Base-by-base conservation (phyloP, 768 basidiomycete species). In the Gloeostereum incarnatum region DNA sequence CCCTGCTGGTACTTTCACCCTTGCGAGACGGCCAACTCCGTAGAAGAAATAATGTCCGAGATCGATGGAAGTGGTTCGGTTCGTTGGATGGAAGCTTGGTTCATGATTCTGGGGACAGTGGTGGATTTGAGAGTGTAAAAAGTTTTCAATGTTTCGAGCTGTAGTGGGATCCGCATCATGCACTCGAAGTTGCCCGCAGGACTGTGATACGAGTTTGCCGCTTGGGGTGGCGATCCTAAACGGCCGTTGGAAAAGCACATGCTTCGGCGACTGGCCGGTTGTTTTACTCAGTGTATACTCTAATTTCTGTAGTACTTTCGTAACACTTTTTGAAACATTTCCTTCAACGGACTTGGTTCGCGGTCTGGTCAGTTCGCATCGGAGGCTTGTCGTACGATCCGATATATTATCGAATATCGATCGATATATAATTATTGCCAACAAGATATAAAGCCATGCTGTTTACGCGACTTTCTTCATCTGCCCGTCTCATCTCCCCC, bases 1-100 rank as follows among this genome's bases (percentile, higher is more conserved):
- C 78, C 81, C 6, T 79, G 75, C 39, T 94, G 88, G 88, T 88
- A 80, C 50, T 62, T 94, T 26, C 91, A 94, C 54, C 91, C 91
- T 7, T 94, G 91, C 54, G 78, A 86, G 54, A 84, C 80, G 3
- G 67, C 68, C 7, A 57, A 56, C 23, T 73, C 77, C 1, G 73
- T 94, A 1, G 60, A 62, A 17, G 90, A 93, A 57, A 60, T 94
- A 16, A 53, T 90, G 58, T 47, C 50, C 16, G 82, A 77, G 44
- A 55, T 64, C 8, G 53, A 54, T 11, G 44, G 48, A 24, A 54
- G 52, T 4, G 55, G 48, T 19, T 43, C 58, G 35, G 48, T 60
- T 19, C 62, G 68, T 26, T 83, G 77, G 81, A 39, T 89, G 48
- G 75, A 85, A 51, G 60, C 68, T 3, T 94, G 91, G 91, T 73